Conservation (phyloP, 495 filamentous ascomycete species). For the Podospora anserina region DNA sequence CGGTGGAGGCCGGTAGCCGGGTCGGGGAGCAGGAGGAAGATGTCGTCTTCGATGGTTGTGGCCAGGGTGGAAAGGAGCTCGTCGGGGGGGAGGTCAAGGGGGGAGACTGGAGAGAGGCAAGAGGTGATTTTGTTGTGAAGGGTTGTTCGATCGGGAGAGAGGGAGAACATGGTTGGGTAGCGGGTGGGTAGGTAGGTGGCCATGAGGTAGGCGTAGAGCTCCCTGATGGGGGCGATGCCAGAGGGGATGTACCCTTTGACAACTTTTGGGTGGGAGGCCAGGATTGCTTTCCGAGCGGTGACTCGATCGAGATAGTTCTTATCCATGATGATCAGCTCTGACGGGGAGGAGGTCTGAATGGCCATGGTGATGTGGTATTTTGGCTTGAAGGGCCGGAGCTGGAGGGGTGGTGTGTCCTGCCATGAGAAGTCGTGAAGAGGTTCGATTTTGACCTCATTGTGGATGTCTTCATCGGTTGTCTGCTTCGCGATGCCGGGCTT, state of each 20-base stretch:
- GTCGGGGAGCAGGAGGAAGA: slow-evolving; percentile 65
- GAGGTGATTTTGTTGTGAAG: slow-evolving; percentile 49
- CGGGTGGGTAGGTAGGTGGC: slow-evolving; percentile 61
- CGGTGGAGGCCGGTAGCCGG: slow-evolving; percentile 47
- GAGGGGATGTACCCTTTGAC: slow-evolving; percentile 46
- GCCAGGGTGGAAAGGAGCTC: slow-evolving; percentile 50
- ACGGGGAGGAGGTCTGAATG: slow-evolving; percentile 50
- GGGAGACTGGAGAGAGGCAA: slow-evolving; percentile 41
- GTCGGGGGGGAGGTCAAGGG: slow-evolving; percentile 26
- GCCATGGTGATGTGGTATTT: slow-evolving; percentile 71
- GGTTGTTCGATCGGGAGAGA: slow-evolving; percentile 24
- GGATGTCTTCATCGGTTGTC: slow-evolving; percentile 59
- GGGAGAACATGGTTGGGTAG: slow-evolving; percentile 61
- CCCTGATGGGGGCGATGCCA: slow-evolving; percentile 50
- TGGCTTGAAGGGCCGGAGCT: slow-evolving; percentile 66
- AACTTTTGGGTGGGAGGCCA: slow-evolving; percentile 48
- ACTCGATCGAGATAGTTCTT: slow-evolving; percentile 60
- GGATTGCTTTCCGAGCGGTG: slow-evolving; percentile 47
- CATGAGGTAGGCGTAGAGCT: slow-evolving; percentile 65
- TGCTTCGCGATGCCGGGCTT: background rate
- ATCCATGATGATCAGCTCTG: slow-evolving; percentile 65
- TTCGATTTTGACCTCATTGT: slow-evolving; percentile 49
- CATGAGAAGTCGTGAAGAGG: slow-evolving; percentile 61
- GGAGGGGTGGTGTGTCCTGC: slow-evolving; percentile 53
- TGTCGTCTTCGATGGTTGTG: slow-evolving; percentile 67